Conservation (phyloP, 1,284 basidiomycete genomes). For the Cryptococcus sp. region DNA sequence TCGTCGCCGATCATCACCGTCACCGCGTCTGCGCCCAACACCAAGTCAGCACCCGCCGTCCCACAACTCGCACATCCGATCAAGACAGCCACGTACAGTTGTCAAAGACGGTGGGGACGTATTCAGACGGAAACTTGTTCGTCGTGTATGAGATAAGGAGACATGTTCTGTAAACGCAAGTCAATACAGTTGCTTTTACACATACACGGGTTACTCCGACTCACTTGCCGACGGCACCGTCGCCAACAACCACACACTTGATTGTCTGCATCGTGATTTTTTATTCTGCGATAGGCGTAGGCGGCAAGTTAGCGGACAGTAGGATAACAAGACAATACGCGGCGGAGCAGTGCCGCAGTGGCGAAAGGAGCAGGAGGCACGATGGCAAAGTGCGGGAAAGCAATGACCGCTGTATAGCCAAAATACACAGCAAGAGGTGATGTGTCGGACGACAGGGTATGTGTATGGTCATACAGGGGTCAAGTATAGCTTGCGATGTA, state of each 20-base stretch:
- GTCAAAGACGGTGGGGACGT: constrained; percentile 85
- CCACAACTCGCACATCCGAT: constrained; percentile 1
- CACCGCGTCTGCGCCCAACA: constrained; percentile 73
- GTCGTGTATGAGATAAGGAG: constrained; percentile 99
- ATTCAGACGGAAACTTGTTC: constrained; percentile 98
- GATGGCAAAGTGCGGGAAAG: no score
- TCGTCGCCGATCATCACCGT: constrained; percentile 99
- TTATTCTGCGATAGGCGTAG: neutral
- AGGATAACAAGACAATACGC: neutral
- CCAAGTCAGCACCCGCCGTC: neutral
- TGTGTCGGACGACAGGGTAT: no score
- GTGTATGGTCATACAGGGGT: no score
- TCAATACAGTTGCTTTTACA: neutral
- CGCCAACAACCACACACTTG: constrained; percentile 97
- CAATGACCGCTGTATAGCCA: no score
- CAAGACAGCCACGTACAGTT: constrained; percentile 54
- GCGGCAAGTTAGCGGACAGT: no score
- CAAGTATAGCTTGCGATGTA: no score
- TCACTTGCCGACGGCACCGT: constrained; percentile 98
- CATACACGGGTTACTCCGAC: constrained; percentile 17
- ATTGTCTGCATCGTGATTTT: constrained; percentile 81
- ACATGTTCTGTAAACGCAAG: constrained; percentile 70
- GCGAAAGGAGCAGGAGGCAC: no score
- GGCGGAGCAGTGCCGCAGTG: neutral
- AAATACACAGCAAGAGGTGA: no score